phyloP scores from a whole-genome alignment of 768 basidiomycete species.

The Hysterangium stoloniferum region DNA sequence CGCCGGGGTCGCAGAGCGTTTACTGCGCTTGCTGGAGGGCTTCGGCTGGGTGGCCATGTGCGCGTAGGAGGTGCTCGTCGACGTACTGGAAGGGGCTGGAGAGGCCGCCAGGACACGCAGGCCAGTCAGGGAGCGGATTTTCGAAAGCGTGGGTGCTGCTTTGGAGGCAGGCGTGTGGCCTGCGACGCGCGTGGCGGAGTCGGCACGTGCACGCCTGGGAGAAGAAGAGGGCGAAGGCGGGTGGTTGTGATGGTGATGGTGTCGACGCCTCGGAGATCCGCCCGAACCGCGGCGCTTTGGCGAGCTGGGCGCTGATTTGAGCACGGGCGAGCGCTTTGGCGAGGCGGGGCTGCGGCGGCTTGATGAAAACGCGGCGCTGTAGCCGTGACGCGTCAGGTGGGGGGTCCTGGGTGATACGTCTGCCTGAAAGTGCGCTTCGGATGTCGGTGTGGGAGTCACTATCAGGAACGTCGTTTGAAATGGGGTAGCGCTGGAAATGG shows the following conservation, averaged over 20 bases:
- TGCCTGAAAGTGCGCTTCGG: too few species aligned
- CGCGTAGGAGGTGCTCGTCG: neutral
- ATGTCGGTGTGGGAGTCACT: neutral
- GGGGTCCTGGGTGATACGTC: slow-evolving; percentile 2
- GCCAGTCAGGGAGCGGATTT: slow-evolving; percentile 3
- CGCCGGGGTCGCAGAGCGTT: slow-evolving; percentile 6
- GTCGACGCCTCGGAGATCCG: slow-evolving; percentile 2
- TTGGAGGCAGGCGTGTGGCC: neutral
- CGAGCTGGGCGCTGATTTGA: neutral
- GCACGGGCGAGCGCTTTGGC: neutral
- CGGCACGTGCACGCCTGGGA: neutral
- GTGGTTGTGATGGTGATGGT: neutral
- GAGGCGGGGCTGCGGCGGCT: neutral
- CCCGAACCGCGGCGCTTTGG: neutral
- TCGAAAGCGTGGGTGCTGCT: neutral
- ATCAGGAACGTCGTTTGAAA: neutral
- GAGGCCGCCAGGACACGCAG: neutral
- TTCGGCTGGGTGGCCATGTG: neutral
- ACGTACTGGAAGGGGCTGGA: neutral
- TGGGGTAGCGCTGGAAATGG: neutral
- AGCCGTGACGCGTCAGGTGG: neutral
- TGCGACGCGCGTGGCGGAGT: neutral
- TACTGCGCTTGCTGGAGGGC: neutral
- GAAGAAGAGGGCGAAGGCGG: neutral
- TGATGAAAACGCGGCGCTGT: neutral